Conservation (phyloP, 768 basidiomycete genomes). For the Mycena haematopus region DNA sequence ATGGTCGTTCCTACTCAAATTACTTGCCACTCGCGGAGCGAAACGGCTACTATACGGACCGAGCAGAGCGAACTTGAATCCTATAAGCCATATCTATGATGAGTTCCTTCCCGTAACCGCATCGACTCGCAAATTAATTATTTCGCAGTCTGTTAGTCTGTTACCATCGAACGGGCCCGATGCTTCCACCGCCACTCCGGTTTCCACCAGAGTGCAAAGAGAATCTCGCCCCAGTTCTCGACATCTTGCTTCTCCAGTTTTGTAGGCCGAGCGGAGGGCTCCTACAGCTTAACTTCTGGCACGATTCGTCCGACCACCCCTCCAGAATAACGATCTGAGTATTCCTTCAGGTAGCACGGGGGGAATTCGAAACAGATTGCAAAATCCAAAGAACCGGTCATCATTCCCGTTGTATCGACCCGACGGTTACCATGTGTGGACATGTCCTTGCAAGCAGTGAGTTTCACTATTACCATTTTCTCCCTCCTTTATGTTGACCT, state of each 20-base stretch:
- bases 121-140: too few relatives aligned
- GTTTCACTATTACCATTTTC: constrained; percentile 27
- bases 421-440: constrained; percentile 67
- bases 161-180: too few relatives aligned
- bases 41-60: background rate
- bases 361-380: too few relatives aligned
- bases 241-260: constrained; percentile 4
- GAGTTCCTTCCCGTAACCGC: too few relatives aligned
- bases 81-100: background rate
- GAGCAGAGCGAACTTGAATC: background rate
- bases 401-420: constrained; percentile 45
- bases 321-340: too few relatives aligned
- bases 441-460: constrained; percentile 64
- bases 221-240: constrained; percentile 9
- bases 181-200: too few relatives aligned
- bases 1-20: background rate
- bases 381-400: too few relatives aligned
- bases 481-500: constrained; percentile 5
- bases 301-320: background rate
- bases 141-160: too few relatives aligned
- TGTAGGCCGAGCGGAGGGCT: background rate
- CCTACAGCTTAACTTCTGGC: background rate
- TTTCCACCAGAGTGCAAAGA: background rate
- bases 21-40: background rate
- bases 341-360: too few relatives aligned